Percentiles rank a stretch among this genome's conserved stretches.
Evolutionary conservation across 192 early-diverging fungal genomes (phyloP).

Genomic region (Endogone sp.): DNA sequence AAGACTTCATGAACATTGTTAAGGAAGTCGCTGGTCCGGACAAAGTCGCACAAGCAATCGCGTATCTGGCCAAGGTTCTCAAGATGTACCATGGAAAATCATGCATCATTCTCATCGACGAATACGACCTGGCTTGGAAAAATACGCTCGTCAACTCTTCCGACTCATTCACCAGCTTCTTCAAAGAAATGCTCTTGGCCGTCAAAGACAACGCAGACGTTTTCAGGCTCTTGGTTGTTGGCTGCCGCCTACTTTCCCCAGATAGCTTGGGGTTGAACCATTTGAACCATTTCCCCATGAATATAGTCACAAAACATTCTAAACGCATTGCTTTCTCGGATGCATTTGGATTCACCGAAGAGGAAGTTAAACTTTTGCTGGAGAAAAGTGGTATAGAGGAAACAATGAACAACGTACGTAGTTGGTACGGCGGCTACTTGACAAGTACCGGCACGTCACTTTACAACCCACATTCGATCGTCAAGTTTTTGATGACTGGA

Average conservation of each 20-base stretch:
- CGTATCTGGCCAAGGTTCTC: neutral
- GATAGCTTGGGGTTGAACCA: too few species aligned
- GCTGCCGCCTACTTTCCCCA: too few species aligned
- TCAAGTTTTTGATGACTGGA: slow-evolving; percentile 1
- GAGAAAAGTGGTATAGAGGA: neutral
- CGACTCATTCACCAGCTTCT: too few species aligned
- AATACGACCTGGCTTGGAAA: slow-evolving; percentile 15
- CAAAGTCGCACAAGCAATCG: neutral
- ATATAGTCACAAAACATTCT: too few species aligned
- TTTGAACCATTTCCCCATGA: too few species aligned
- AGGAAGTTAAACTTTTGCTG: slow-evolving; percentile 3
- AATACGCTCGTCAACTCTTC: slow-evolving; percentile 4
- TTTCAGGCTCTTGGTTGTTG: too few species aligned
- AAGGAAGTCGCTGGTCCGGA: neutral
- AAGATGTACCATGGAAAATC: neutral
- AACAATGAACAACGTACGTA: neutral
- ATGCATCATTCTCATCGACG: slow-evolving; percentile 13
- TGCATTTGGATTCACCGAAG: slow-evolving; percentile 6
- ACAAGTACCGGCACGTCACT: neutral
- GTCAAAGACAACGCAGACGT: too few species aligned
- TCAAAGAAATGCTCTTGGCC: too few species aligned
- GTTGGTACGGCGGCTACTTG: slow-evolving; percentile 6
- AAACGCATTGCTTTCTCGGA: too few species aligned
- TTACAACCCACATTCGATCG: slow-evolving; percentile 7
- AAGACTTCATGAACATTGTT: neutral